These are phyloP conservation scores for Pulveroboletus sp. DNA, from an alignment of 768 basidiomycete genomes.

Conservation along the genomic window DNA sequence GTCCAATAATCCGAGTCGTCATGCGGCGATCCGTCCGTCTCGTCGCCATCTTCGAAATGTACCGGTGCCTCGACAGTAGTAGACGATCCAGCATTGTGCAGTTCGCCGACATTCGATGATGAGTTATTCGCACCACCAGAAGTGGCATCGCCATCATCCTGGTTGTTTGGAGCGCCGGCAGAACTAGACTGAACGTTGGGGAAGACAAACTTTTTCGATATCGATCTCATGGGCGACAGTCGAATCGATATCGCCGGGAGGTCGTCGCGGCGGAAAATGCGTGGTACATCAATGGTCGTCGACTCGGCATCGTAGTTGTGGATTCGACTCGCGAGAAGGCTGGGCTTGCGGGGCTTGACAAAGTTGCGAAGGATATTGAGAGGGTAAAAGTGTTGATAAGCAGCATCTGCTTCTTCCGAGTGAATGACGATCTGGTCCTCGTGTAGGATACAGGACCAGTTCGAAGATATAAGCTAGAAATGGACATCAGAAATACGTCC, in stretches of 20 bases:
- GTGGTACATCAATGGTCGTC: slow-evolving; percentile 1
- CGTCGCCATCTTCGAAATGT: background rate
- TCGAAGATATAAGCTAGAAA: slow-evolving; percentile 57
- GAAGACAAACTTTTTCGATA: slow-evolving; percentile 52
- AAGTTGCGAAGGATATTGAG: slow-evolving; percentile 34
- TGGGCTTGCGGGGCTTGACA: slow-evolving; percentile 22
- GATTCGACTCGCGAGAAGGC: slow-evolving; percentile 12
- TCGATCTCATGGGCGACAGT: slow-evolving; percentile 42
- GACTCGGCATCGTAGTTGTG: slow-evolving; percentile 5
- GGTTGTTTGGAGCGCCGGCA: background rate
- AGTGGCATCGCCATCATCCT: background rate
- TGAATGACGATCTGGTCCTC: slow-evolving; percentile 69
- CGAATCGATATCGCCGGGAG: slow-evolving; percentile 41
- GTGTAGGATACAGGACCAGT: slow-evolving; percentile 74
- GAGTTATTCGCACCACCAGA: background rate
- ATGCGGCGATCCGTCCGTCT: background rate
- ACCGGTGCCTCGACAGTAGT: background rate
- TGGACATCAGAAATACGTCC: slow-evolving; percentile 1
- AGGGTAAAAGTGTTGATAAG: slow-evolving; percentile 69
- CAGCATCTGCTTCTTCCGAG: slow-evolving; percentile 62
- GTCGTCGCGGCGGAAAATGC: slow-evolving; percentile 21
- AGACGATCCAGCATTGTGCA: slow-evolving; percentile 1
- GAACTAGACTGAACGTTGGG: slow-evolving; percentile 28
- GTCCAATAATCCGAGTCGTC: slow-evolving; percentile 10
- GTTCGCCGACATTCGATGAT: background rate